Conservation (phyloP, 2,329 filamentous ascomycete species). For the Penicillium thymicola region DNA sequence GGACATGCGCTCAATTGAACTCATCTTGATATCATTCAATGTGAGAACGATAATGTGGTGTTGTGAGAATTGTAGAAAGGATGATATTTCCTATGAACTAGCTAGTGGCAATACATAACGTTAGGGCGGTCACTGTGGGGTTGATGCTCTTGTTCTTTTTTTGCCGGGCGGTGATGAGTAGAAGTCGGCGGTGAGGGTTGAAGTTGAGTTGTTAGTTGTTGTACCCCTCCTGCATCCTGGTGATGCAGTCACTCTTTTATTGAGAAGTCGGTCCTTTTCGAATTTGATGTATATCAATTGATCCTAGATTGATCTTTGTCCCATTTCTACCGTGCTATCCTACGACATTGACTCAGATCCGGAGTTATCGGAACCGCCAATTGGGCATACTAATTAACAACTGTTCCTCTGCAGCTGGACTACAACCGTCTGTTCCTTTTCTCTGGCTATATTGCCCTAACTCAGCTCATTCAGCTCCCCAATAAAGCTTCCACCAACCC, state of each 20-base stretch:
- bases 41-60: slow-evolving; percentile 20
- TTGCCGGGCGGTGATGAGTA: slow-evolving; percentile 15
- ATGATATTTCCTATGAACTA: too few relatives aligned
- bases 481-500: background rate
- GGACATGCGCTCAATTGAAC: slow-evolving; percentile 79
- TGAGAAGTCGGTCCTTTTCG: slow-evolving; percentile 6
- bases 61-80: background rate
- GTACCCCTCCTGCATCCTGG: slow-evolving; percentile 6
- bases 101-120: too few relatives aligned
- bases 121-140: too few relatives aligned
- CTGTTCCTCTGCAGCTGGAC: slow-evolving; percentile 4
- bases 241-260: slow-evolving; percentile 4
- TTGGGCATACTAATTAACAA: background rate
- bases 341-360: background rate
- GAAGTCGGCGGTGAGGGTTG: slow-evolving; percentile 3
- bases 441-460: background rate
- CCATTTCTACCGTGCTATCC: background rate
- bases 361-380: slow-evolving; percentile 1
- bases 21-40: slow-evolving; percentile 54
- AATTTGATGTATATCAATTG: slow-evolving; percentile 1
- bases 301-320: background rate
- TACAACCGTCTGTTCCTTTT: background rate
- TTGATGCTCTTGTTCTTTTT: slow-evolving; percentile 11
- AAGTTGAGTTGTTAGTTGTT: background rate
- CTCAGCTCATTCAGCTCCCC: background rate